Base-by-base conservation (phyloP, 768 basidiomycete species). In the Hericium rajendrae region DNA sequence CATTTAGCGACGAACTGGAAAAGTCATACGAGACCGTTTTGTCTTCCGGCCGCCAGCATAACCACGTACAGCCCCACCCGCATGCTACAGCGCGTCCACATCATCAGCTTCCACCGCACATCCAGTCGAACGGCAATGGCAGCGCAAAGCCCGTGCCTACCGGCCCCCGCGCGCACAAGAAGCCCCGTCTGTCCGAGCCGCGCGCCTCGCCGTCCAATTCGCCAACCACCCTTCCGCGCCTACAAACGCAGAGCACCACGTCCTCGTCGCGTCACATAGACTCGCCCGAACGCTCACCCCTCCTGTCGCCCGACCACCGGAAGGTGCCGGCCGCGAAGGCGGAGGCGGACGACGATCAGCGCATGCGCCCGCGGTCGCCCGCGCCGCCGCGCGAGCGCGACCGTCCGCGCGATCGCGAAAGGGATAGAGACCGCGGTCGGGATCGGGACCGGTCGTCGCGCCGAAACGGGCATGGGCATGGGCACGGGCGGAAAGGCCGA, bases 161-260 rank as follows among this genome's bases (percentile, higher is more conserved):
- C 0, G 90, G 83, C 11, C 90, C 90, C 2, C 81, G 90, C 55
- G 85, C 86, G 24, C 76, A 87, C 70, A 92, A 92, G 75, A 88
- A 86, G 65, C 83, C 82, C 15, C 84, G 90, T 11, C 71, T 90
- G 5, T 83, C 86, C 12, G 86, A 87, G 16, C 39, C 74, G 13
- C 62, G 54, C 50, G 48, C 18, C 3, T 59, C 59, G 26, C 60
- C 60, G 18, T 57, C 55, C 16, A 58, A 43, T 22, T 55, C 62
- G 16, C 57, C 51, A 38, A 54, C 51, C 26, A 56, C 62, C 16
- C 60, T 59, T n/a, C 59, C 61, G 11, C 62, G 61, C 18, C 12
- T 62, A 20, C 62, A 62, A 48, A 63, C 61, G 0, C 53, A 43
- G 28, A 56, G 59, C 11, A 40, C 38, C 46, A 57, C 54, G 26